Evolutionary conservation across 2,329 filamentous ascomycete genomes (phyloP).

Genomic region (Fusarium metavorans): DNA sequence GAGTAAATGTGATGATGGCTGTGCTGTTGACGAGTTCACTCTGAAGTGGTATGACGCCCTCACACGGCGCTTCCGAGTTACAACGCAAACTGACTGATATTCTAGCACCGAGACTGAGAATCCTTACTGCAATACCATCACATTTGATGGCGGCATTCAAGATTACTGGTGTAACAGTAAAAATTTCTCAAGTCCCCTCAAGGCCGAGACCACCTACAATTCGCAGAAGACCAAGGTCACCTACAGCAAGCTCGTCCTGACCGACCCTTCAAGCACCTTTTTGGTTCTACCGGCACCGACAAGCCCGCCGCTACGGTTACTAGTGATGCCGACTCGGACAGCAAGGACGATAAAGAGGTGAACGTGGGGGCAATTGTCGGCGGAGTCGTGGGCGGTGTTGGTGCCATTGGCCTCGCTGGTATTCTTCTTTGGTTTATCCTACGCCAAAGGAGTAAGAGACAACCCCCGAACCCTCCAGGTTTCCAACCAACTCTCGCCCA

Average conservation of each 20-base stretch:
- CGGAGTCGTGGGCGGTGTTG: constrained; percentile 53
- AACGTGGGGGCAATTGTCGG: constrained; percentile 54
- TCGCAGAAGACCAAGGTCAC: constrained; percentile 49
- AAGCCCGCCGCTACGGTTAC: not conserved
- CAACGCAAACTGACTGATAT: not conserved
- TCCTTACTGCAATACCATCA: constrained; percentile 61
- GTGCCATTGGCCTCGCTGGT: constrained; percentile 46
- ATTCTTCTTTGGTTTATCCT: constrained; percentile 49
- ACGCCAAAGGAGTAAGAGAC: constrained; percentile 45
- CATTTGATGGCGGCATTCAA: constrained; percentile 54
- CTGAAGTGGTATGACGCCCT: constrained; percentile 63
- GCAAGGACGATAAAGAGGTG: constrained; percentile 21
- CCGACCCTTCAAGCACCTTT: constrained; percentile 20
- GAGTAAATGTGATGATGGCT: constrained; percentile 56
- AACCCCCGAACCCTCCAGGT: constrained; percentile 15
- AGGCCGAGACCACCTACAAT: constrained; percentile 55
- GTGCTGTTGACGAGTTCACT: constrained; percentile 54
- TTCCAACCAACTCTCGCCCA: constrained; percentile 27
- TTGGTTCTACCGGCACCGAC: not conserved
- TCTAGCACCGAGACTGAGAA: constrained; percentile 50
- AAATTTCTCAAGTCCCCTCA: constrained; percentile 49
- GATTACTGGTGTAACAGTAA: constrained; percentile 59
- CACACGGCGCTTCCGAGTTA: not conserved
- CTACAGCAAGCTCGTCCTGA: constrained; percentile 39
- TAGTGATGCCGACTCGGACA: not conserved